Percentiles rank a stretch among this genome's conserved stretches.
Evolutionary conservation across 495 filamentous ascomycete species (phyloP).

Genomic region (Staphylotrichum tortipilum): DNA sequence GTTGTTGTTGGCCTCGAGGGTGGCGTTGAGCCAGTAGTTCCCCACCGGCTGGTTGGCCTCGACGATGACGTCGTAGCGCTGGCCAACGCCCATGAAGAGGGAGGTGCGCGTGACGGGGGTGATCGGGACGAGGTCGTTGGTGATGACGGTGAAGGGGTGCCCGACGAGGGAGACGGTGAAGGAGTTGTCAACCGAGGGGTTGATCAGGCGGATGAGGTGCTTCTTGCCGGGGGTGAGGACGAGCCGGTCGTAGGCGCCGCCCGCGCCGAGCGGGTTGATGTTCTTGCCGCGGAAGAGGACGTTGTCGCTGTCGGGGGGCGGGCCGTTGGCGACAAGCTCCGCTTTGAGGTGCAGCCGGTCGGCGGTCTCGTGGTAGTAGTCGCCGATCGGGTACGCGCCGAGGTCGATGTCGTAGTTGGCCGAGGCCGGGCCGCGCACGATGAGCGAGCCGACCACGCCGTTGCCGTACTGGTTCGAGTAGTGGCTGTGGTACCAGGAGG

Average conservation of each 20-base stretch:
- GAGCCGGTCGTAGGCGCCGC: neutral
- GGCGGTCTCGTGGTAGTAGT: slow-evolving; percentile 18
- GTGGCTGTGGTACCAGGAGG: slow-evolving; percentile 51
- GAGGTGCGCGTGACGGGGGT: neutral
- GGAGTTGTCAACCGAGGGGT: neutral
- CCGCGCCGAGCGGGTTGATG: slow-evolving; percentile 8
- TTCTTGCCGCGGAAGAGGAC: slow-evolving; percentile 28
- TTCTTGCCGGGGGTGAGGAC: neutral
- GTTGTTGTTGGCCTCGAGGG: too few relatives aligned
- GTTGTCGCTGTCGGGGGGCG: slow-evolving; percentile 7
- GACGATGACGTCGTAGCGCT: neutral
- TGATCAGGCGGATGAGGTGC: neutral
- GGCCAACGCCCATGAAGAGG: neutral
- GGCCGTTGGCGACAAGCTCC: slow-evolving; percentile 19
- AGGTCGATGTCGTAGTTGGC: slow-evolving; percentile 37
- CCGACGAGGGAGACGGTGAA: neutral
- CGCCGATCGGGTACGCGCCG: slow-evolving; percentile 23
- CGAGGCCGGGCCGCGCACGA: slow-evolving; percentile 25
- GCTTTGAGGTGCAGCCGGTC: slow-evolving; percentile 25
- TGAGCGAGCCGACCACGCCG: slow-evolving; percentile 41
- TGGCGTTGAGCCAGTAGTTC: neutral
- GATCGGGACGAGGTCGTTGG: neutral
- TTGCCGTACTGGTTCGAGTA: slow-evolving; percentile 44
- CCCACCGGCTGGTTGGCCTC: neutral
- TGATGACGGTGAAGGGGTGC: neutral